phyloP scores from a whole-genome alignment of 2,329 filamentous ascomycete genomes.

The Tolypocladium endophyticum region DNA sequence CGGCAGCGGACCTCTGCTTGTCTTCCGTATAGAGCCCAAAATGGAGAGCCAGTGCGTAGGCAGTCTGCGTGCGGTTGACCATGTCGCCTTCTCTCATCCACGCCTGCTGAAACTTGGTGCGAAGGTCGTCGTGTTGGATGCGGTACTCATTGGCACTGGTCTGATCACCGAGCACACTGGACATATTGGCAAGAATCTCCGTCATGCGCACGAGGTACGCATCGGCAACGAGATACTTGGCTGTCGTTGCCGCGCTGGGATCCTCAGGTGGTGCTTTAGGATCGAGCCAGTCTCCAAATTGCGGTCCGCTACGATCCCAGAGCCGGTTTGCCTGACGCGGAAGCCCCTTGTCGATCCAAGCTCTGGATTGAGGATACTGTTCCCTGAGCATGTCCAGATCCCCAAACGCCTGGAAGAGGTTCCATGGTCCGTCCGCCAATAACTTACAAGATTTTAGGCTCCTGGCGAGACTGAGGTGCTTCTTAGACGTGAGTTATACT shows the following conservation, averaged over 20 bases:
- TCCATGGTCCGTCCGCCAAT: neutral
- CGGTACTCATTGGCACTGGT: neutral
- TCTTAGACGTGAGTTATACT: too few relatives aligned
- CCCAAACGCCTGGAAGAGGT: neutral
- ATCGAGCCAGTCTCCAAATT: neutral
- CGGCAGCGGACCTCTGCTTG: slow-evolving; percentile 8
- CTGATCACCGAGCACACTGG: neutral
- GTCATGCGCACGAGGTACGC: neutral
- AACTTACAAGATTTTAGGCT: too few relatives aligned
- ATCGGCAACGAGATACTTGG: neutral
- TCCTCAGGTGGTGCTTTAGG: neutral
- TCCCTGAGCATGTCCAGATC: neutral
- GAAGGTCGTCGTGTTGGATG: neutral
- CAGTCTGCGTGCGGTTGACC: neutral
- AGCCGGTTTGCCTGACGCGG: neutral
- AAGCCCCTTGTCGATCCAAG: neutral
- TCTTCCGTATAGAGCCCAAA: neutral
- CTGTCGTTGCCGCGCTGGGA: neutral
- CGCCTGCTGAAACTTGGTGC: neutral
- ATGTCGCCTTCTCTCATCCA: neutral
- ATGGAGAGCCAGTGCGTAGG: neutral
- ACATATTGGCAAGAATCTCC: neutral
- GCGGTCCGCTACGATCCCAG: neutral
- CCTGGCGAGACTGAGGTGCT: too few relatives aligned
- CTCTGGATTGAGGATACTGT: neutral